Base-by-base conservation (phyloP, 2,329 filamentous ascomycete species). In the Paramyrothecium roridum region DNA sequence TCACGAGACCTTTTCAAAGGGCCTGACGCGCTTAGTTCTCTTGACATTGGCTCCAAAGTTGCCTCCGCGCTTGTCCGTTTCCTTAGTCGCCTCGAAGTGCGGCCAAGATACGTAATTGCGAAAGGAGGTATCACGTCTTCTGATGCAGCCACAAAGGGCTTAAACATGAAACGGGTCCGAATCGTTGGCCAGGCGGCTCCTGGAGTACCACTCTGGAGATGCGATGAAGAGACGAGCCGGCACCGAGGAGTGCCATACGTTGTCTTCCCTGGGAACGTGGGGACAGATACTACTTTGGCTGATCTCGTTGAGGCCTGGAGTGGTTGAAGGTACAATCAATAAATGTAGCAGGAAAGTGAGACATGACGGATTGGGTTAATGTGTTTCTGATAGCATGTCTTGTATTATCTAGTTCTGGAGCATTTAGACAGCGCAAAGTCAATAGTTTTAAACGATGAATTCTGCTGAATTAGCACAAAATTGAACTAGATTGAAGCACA, bases 81-180 rank as follows among this genome's bases (percentile, higher is more conserved):
- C 48, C 59, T 84, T 19, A 67, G 70, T 17, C 60, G 64, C 3
- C 56, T 85, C 34, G 65, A 76, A 12, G 70, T 76, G 3, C 70
- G 75, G 19, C 82, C 82, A 10, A 68, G 80, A 54, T 85, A 84
- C 63, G 66, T 85, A 3, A 81, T 85, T 63, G 81, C 81, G 3
- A 85, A 81, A 68, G 82, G 83, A 1, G 82, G 83, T 21, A 85
- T 85, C 55, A 85, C 82, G 0, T 81, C 78, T 2, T 83, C 80
- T 0, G 82, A 85, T 58, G 77, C 78, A 52, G 82, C 82, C 0
- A 83, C 79, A 0, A 83, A 84, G 52, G 80, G 77, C 0, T 61
- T 85, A 20, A 70, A 68, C 33, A 79, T 84, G 67, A 79, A 77
- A 57, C 71, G 76, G 1, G 82, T 82, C 7, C 73, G 69, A 43